A percentile compares a stretch with the other conserved stretches of the same genome.
These are phyloP conservation scores for Stropharia rugosoannulata DNA, from an alignment of 768 basidiomycete genomes.

Conservation along the genomic window DNA sequence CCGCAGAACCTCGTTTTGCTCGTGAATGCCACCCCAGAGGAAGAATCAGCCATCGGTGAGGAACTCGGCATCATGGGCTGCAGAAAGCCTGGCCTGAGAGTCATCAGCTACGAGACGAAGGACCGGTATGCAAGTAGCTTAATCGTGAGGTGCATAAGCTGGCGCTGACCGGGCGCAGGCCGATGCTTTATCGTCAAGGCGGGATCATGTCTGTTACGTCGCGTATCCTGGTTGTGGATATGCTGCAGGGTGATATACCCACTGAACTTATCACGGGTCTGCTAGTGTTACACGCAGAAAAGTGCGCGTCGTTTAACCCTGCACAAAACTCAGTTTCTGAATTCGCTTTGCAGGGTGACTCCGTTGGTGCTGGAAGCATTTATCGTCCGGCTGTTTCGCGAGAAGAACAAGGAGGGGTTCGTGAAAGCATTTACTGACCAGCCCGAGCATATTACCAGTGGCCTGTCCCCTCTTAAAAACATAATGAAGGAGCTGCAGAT, in stretches of 20 bases:
- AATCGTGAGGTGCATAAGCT: background rate
- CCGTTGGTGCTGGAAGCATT: conserved; percentile 88
- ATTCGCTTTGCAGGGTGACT: conserved; percentile 58
- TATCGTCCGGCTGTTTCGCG: conserved; percentile 86
- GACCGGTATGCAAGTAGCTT: conserved; percentile 58
- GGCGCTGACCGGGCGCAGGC: conserved; percentile 53
- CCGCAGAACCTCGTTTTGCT: conserved; percentile 82
- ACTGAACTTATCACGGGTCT: conserved; percentile 86
- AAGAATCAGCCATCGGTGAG: conserved; percentile 89
- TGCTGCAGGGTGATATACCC: conserved; percentile 86
- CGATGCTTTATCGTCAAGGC: conserved; percentile 73
- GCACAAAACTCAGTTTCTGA: background rate
- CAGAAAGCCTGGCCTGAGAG: conserved; percentile 78
- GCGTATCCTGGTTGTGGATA: conserved; percentile 92
- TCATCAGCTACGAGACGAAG: conserved; percentile 83
- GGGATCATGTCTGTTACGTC: conserved; percentile 92
- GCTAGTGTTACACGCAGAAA: conserved; percentile 88
- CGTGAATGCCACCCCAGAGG: conserved; percentile 81
- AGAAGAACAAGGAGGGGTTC: conserved; percentile 88
- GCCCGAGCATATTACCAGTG: conserved; percentile 92
- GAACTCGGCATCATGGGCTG: conserved; percentile 93
- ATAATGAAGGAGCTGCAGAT: conserved; percentile 93
- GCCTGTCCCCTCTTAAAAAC: conserved; percentile 86
- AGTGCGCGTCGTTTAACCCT: conserved; percentile 40
- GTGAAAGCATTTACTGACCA: conserved; percentile 97